phyloP scores from a whole-genome alignment of 495 filamentous ascomycete genomes.

The Penicillium roqueforti region DNA sequence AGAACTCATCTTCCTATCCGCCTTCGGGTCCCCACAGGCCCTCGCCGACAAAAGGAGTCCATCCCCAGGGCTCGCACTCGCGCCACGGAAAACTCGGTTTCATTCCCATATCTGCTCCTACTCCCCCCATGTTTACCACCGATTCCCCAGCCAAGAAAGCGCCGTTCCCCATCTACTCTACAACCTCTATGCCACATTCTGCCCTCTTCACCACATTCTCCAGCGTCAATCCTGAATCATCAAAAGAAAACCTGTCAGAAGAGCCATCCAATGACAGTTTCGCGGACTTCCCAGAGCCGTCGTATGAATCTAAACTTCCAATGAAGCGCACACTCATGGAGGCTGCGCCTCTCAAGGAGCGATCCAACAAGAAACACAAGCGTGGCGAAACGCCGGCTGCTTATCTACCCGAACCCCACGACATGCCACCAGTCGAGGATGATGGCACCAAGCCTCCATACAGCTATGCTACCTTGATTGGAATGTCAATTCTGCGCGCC shows the following conservation, averaged over 20 bases:
- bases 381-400: slow-evolving; percentile 42
- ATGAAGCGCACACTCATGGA: slow-evolving; percentile 69
- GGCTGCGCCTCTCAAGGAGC: slow-evolving; percentile 68
- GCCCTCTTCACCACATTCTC: slow-evolving; percentile 62
- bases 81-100: slow-evolving; percentile 39
- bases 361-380: slow-evolving; percentile 59
- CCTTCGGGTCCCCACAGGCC: slow-evolving; percentile 48
- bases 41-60: slow-evolving; percentile 55
- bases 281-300: slow-evolving; percentile 50
- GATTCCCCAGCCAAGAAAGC: slow-evolving; percentile 83
- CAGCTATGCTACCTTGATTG: slow-evolving; percentile 94
- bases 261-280: slow-evolving; percentile 48
- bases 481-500: slow-evolving; percentile 91
- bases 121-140: slow-evolving; percentile 60
- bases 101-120: slow-evolving; percentile 70
- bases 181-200: slow-evolving; percentile 55
- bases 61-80: slow-evolving; percentile 36
- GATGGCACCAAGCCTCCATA: slow-evolving; percentile 85
- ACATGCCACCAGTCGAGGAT: slow-evolving; percentile 77
- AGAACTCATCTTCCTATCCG: slow-evolving; percentile 50
- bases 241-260: slow-evolving; percentile 63
- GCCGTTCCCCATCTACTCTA: slow-evolving; percentile 40
- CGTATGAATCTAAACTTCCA: slow-evolving; percentile 55
- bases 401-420: slow-evolving; percentile 64
- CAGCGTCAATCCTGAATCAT: slow-evolving; percentile 36